phyloP scores from a whole-genome alignment of 352 stramenopile species.

The Pythium scleroteichum region DNA sequence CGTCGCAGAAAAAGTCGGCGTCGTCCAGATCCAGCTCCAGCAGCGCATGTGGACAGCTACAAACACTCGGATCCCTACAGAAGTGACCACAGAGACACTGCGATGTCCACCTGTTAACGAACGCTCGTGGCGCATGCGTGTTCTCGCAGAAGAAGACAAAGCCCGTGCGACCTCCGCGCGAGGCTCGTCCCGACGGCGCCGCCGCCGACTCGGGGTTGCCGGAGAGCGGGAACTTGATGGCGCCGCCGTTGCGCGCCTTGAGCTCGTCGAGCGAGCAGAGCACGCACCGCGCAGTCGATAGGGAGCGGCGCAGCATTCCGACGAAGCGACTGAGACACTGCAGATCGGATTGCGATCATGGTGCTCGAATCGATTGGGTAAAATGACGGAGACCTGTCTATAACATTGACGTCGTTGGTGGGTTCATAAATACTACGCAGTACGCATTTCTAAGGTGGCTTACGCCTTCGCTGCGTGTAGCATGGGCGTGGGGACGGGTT shows the following conservation, averaged over 20 bases:
- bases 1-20: conserved; percentile 79
- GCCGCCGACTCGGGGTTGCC: background rate
- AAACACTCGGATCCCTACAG: conserved; percentile 4
- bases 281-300: conserved; percentile 34
- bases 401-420: too few species aligned
- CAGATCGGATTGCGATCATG: too few species aligned
- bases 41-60: conserved; percentile 63
- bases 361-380: background rate
- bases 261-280: conserved; percentile 64
- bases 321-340: too few species aligned
- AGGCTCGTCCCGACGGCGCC: conserved; percentile 10
- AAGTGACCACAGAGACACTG: background rate
- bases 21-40: conserved; percentile 80
- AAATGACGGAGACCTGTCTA: background rate
- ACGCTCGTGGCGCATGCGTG: conserved; percentile 46
- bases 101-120: conserved; percentile 41
- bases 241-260: conserved; percentile 36
- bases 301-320: conserved; percentile 21
- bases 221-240: conserved; percentile 61
- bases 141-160: conserved; percentile 66
- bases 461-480: conserved; percentile 31
- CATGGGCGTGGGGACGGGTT: conserved; percentile 57
- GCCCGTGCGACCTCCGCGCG: conserved; percentile 43
- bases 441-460: background rate
- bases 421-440: background rate